Conservation (phyloP, 768 basidiomycete species). For the Butyriboletus loyo region DNA sequence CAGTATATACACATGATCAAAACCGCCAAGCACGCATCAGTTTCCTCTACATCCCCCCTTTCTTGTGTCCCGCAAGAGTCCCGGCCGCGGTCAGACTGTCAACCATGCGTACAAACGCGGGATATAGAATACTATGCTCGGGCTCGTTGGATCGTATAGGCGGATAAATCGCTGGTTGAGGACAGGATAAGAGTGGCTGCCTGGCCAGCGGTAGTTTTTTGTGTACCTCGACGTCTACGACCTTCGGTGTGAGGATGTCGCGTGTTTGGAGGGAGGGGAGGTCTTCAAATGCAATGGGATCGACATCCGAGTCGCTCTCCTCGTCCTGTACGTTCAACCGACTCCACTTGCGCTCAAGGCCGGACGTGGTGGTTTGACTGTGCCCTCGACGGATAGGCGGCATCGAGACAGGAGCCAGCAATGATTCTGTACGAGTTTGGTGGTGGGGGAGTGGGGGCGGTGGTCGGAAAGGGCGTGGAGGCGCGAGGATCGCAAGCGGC, state of each 20-base stretch:
- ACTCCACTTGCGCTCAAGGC: conserved; percentile 32
- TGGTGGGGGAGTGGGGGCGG: conserved; percentile 16
- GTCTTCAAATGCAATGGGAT: conserved; percentile 22
- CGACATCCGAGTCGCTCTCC: conserved; percentile 11
- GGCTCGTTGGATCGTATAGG: conserved; percentile 7
- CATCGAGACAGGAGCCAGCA: conserved; percentile 12
- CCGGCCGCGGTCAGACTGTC: conserved; percentile 19
- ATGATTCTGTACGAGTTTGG: neutral
- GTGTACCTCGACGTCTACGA: conserved; percentile 15
- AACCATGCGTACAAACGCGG: conserved; percentile 24
- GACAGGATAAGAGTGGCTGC: conserved; percentile 19
- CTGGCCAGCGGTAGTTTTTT: neutral
- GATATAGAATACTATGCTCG: conserved; percentile 20
- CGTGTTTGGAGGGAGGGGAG: conserved; percentile 3
- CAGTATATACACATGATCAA: neutral
- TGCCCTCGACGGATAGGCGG: conserved; percentile 3
- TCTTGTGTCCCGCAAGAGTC: conserved; percentile 4
- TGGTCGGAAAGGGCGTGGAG: conserved; percentile 16
- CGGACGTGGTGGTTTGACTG: conserved; percentile 11
- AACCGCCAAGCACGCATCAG: neutral
- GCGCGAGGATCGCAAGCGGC: conserved; percentile 16
- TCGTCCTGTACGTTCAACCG: conserved; percentile 25
- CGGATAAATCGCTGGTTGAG: conserved; percentile 20
- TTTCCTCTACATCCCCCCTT: neutral
- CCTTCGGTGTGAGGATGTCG: neutral